phyloP scores from a whole-genome alignment of 1,139 yeast species.

The Lodderomyces pseudojiufengensis region DNA sequence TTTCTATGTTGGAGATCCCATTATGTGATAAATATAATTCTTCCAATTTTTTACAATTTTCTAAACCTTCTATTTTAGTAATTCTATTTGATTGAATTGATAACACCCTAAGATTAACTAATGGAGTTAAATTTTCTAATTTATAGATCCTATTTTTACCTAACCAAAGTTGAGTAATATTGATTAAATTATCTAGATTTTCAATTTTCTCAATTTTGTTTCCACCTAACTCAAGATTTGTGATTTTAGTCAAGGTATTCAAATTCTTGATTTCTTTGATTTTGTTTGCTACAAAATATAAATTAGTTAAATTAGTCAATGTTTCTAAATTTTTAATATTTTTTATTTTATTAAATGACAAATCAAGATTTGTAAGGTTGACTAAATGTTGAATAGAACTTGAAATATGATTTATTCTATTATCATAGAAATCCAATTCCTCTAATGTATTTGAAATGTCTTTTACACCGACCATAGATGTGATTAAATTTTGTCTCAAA shows the following conservation, averaged over 20 bases:
- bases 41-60: conserved; percentile 64
- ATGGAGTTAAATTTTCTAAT: conserved; percentile 59
- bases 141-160: conserved; percentile 79
- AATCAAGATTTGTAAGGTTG: conserved; percentile 62
- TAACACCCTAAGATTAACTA: conserved; percentile 65
- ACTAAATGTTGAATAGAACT: conserved; percentile 58
- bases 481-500: conserved; percentile 79
- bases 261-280: conserved; percentile 71
- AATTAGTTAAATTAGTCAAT: conserved; percentile 56
- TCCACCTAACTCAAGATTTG: conserved; percentile 87
- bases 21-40: conserved; percentile 89
- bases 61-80: conserved; percentile 77
- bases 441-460: conserved; percentile 56
- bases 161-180: conserved; percentile 80
- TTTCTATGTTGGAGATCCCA: conserved; percentile 71
- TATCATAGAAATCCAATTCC: conserved; percentile 89
- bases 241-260: conserved; percentile 53
- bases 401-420: conserved; percentile 83
- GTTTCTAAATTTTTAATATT: conserved; percentile 77
- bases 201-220: conserved; percentile 70
- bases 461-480: conserved; percentile 68
- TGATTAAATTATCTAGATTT: conserved; percentile 48
- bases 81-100: conserved; percentile 88
- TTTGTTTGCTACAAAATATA: conserved; percentile 87
- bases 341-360: conserved; percentile 87